Base-by-base conservation (phyloP, 345 rosid genomes). In the Melastoma malabathricum region DNA sequence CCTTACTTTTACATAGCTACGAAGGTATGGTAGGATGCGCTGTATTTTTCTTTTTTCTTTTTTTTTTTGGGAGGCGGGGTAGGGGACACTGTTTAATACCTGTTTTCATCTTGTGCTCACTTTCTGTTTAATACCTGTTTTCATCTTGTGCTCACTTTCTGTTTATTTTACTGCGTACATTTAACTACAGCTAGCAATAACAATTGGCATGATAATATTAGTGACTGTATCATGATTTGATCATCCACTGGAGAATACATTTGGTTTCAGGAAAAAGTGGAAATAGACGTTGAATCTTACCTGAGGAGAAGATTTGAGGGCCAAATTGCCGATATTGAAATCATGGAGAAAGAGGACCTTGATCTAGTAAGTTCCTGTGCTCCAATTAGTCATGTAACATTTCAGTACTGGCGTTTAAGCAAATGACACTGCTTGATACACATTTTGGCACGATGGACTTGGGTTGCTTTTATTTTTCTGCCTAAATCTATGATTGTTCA, bases 231-330 rank as follows among this genome's bases (percentile, higher is more conserved):
- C 31, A 27, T 27, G 31, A 27, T 27, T 27, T 27, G 31, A 27
- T 27, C 6, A 27, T 27, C 31, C 31, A 27, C 31, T 27, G 31
- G 31, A 27, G 31, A 27, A 27, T 27, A 3, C 17, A 18, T 5
- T 9, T n/a, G 43, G 3, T 27, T 27, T 27, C 54, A 86, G 96
- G 79, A 68, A 7, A 86, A 80, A 46, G 66, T 73, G 81, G 98
- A 86, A 67, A 65, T 86, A 87, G 98, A 86, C 39, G 89, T 84
- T 10, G 98, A 90, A 58, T 84, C 82, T n/a, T 86, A 84, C 63
- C 66, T 90, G 75, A 72, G 86, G 59, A 71, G 94, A 46, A 78
- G 81, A 13, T 86, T 80, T 61, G 94, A 90, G 76, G 73, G 66
- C 75, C 95, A 86, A 65, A 72, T 86, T 72, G 93, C 80, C 29